Percentiles rank a stretch among this genome's conserved stretches.
phyloP scores from a whole-genome alignment of 2,329 filamentous ascomycete genomes.

The Sporothrix humicola region DNA sequence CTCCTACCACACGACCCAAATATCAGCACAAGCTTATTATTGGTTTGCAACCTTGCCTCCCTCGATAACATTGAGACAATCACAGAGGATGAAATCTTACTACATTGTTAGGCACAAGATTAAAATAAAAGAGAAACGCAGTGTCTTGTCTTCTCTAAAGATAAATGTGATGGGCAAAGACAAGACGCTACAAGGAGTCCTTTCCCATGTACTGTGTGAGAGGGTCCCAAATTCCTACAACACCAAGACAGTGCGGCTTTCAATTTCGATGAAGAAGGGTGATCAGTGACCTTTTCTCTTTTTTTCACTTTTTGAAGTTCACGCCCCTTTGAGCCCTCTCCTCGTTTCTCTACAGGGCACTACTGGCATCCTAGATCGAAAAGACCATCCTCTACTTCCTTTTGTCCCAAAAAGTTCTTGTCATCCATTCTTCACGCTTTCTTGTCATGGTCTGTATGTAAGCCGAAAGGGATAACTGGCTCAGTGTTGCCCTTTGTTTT shows the following conservation, averaged over 20 bases:
- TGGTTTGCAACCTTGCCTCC: neutral
- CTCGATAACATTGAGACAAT: neutral
- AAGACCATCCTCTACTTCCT: no score
- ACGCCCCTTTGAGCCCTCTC: no score
- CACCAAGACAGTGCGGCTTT: neutral
- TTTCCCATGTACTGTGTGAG: no score
- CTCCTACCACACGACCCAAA: neutral
- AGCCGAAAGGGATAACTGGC: neutral
- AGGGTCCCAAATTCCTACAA: neutral
- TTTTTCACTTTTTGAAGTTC: no score
- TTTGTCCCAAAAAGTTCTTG: neutral
- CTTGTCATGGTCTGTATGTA: neutral
- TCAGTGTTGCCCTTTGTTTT: neutral
- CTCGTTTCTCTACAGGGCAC: no score
- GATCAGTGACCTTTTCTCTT: neutral
- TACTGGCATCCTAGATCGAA: no score
- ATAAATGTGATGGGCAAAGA: neutral
- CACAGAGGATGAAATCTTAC: neutral
- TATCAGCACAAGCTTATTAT: neutral
- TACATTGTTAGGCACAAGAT: neutral
- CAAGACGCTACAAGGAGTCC: no score
- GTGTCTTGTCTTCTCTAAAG: neutral
- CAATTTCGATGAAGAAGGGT: neutral
- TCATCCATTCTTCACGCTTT: slow-evolving; percentile 6
- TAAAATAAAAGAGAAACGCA: neutral